Conservation (phyloP, 768 basidiomycete species). For the Candolleomyces aberdarensis region DNA sequence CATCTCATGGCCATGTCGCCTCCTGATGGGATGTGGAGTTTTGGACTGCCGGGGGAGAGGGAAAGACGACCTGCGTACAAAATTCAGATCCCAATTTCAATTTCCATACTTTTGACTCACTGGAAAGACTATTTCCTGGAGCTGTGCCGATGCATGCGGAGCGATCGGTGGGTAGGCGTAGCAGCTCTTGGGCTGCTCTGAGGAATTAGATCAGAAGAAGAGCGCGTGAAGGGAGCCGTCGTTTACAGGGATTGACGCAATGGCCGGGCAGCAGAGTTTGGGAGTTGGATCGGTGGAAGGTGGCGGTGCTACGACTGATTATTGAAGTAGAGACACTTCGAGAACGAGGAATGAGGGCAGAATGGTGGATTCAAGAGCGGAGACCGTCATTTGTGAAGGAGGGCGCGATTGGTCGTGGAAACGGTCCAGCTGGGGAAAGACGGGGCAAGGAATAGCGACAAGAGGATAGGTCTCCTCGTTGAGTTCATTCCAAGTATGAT, state of each 20-base stretch:
- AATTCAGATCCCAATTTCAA: constrained; percentile 21
- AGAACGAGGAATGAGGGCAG: too few relatives aligned
- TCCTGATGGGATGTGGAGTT: background rate
- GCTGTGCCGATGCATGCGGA: constrained; percentile 20
- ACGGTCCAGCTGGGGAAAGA: too few relatives aligned
- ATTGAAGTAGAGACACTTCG: too few relatives aligned
- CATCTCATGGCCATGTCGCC: constrained; percentile 14
- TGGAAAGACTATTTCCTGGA: constrained; percentile 15
- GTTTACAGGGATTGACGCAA: constrained; percentile 13
- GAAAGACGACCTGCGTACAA: constrained; percentile 12
- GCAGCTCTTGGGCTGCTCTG: too few relatives aligned
- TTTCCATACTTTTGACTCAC: constrained; percentile 13
- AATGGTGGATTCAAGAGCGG: too few relatives aligned
- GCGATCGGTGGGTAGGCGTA: background rate
- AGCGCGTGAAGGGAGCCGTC: constrained; percentile 19
- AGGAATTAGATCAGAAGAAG: constrained; percentile 14
- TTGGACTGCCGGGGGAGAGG: background rate
- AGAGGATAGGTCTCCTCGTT: too few relatives aligned
- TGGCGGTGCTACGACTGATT: too few relatives aligned
- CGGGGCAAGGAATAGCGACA: too few relatives aligned
- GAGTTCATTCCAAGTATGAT: too few relatives aligned
- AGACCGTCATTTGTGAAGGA: too few relatives aligned
- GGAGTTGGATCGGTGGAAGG: constrained; percentile 1
- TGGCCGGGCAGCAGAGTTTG: constrained; percentile 16
- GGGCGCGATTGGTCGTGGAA: too few relatives aligned